Base-by-base conservation (phyloP, 129 eudicot genomes). In the Artemisia annua region DNA sequence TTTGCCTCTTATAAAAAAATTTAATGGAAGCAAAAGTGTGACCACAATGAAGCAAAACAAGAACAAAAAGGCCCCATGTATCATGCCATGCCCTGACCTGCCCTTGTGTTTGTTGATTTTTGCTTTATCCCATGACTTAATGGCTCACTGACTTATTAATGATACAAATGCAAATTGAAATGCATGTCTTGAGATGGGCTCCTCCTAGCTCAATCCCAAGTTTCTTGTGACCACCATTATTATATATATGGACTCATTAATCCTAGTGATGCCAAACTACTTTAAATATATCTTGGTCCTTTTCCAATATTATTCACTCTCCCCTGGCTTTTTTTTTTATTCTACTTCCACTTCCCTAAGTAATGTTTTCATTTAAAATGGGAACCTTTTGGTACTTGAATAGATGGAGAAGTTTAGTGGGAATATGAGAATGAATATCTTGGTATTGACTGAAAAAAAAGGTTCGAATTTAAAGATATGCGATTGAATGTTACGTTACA, bases 171-270 rank as follows among this genome's bases (percentile, higher is more conserved):
- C 72, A 63, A n/a, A 24, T 24, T 57, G 63, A 48, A 10, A 28
- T 35, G 20, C 43, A 26, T 74, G 63, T 69, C 71, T 70, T 76
- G 51, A 76, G 69, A 68, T 74, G 77, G 77, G 59, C 60, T 73
- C 78, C 64, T 57, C 26, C 73, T 35, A 39, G 46, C 46, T 7
- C 46, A 39, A 39, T 77, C 81, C 46, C 81, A 77, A 62, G 65
- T 77, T 71, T 64, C 81, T 70, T 69, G 81, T 77, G 76, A 77
- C 81, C 71, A 77, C 81, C 65, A 77, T 75, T 75, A 66, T 75
- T 75, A 44, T 51, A 60, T 32, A 35, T 35, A 39, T 12, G 26
- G 53, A 70, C 66, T 32, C 66, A 70, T 69, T 49, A 62, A 60
- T 50, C 77, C 62, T 48, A 73, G 61, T 59, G 48, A 71, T 77